These are phyloP conservation scores for Juglanconis oblonga DNA, from an alignment of 2,329 filamentous ascomycete species.

Conservation along the genomic window DNA sequence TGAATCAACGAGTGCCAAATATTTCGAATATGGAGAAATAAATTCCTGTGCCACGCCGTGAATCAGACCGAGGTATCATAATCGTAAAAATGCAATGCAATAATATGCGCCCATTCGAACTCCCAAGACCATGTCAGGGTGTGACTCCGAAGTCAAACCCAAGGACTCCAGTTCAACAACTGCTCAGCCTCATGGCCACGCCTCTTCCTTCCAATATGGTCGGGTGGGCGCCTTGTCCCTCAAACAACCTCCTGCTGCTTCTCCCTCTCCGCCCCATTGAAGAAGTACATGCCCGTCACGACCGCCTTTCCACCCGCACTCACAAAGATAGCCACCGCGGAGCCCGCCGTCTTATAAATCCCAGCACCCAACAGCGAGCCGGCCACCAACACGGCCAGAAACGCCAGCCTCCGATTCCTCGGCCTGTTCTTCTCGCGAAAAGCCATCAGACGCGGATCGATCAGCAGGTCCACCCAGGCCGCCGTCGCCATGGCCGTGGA, in stretches of 20 bases:
- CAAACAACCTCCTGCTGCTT: not conserved
- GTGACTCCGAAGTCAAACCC: not conserved
- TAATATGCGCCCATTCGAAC: not conserved
- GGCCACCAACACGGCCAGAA: constrained; percentile 43
- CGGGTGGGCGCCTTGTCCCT: not conserved
- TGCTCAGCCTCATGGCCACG: too few species aligned
- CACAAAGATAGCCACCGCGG: constrained; percentile 40
- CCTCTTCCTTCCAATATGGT: too few species aligned
- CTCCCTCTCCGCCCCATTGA: constrained; percentile 36
- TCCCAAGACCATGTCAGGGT: not conserved
- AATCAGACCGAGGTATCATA: not conserved
- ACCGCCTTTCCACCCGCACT: constrained; percentile 44
- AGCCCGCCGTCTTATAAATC: constrained; percentile 42
- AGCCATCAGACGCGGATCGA: constrained; percentile 49
- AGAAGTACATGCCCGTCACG: constrained; percentile 42
- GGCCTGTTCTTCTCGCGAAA: constrained; percentile 39
- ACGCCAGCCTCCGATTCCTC: constrained; percentile 47
- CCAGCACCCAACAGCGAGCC: constrained; percentile 52
- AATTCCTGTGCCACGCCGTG: not conserved
- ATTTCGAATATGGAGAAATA: too few species aligned
- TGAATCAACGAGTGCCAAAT: too few species aligned
- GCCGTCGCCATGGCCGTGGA: constrained; percentile 64
- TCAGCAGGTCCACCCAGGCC: constrained; percentile 58
- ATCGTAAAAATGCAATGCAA: not conserved
- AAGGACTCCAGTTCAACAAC: not conserved